These are phyloP conservation scores for Coemansia sp. DNA, from an alignment of 192 early-diverging fungal species.

Conservation along the genomic window DNA sequence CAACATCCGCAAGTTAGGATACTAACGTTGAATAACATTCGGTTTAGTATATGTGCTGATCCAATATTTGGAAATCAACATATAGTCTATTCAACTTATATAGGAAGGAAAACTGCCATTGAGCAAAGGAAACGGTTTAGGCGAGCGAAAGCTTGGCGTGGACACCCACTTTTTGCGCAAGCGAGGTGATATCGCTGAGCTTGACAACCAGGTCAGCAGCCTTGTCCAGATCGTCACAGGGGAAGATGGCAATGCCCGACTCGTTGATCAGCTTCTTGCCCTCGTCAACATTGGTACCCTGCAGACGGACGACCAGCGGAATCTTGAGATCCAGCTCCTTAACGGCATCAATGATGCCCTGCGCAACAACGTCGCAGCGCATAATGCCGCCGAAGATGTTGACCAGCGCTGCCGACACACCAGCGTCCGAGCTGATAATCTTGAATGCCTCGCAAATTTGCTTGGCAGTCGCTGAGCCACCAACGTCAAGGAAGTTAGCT, in stretches of 20 bases:
- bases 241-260: constrained; percentile 88
- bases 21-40: no score
- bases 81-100: no score
- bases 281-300: constrained; percentile 82
- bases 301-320: constrained; percentile 95
- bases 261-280: constrained; percentile 92
- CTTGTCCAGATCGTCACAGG: constrained; percentile 93
- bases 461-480: constrained; percentile 90
- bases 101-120: neutral
- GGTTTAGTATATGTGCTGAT: no score
- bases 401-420: constrained; percentile 94
- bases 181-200: constrained; percentile 54
- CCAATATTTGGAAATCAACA: no score
- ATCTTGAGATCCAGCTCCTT: constrained; percentile 87
- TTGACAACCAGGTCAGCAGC: constrained; percentile 70
- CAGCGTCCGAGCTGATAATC: constrained; percentile 96
- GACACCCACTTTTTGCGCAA: constrained; percentile 49
- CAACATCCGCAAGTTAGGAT: neutral
- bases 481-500: constrained; percentile 99
- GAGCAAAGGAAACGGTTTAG: constrained; percentile 12
- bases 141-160: constrained; percentile 52
- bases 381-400: constrained; percentile 99
- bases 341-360: constrained; percentile 96
- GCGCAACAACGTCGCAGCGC: constrained; percentile 97
- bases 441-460: constrained; percentile 99